Evolutionary conservation across 306 rosid species (phyloP), one percentile per base, ranked within the genome.

Genomic region (Prunus kanzakura): DNA sequence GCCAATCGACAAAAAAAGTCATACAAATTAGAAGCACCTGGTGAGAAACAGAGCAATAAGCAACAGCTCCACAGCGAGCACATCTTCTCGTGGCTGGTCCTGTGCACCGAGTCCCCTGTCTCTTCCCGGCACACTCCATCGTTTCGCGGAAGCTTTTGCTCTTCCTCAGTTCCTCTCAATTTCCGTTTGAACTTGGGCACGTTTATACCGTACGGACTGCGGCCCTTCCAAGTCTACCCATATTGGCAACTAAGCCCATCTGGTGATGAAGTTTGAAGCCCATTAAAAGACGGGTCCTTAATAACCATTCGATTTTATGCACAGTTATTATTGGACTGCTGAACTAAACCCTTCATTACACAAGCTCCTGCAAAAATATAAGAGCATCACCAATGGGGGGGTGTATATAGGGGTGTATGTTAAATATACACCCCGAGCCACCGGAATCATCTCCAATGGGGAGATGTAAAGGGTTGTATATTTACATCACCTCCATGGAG

Each of bases 81-180:
- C 98, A 90, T 9, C 86, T 86, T 43, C 89, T 84, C 0, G 77
- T 85, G 66, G 92, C 87, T 25, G 86, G 85, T 76, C 87, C 91
- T 27, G 76, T 64, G 83, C 98, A 94, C 74, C 91, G 84, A 12
- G 80, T 72, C 67, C 93, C 86, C 69, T 84, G 82, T 7, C 98
- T 91, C 79, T 79, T 89, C 60, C 93, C 96, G 79, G 96, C 96
- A 80, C 98, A 90, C 87, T 86, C 91, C 98, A 90, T 94, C 32
- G 56, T 66, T 38, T 65, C 72, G 23, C n/a, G 32, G 57, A 27
- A 52, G 45, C 38, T 4, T 45, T n/a, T 20, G 32, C 69, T 67
- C 19, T 51, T 69, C 43, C 18, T 23, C 72, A 7, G 43, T 11
- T 23, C 11, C n/a, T 12, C 18, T 6, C 23, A 38, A 38, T 38